A percentile compares a stretch with the other conserved stretches of the same genome.
phyloP scores from a whole-genome alignment of 495 filamentous ascomycete species.

The Tuber calosporum region DNA sequence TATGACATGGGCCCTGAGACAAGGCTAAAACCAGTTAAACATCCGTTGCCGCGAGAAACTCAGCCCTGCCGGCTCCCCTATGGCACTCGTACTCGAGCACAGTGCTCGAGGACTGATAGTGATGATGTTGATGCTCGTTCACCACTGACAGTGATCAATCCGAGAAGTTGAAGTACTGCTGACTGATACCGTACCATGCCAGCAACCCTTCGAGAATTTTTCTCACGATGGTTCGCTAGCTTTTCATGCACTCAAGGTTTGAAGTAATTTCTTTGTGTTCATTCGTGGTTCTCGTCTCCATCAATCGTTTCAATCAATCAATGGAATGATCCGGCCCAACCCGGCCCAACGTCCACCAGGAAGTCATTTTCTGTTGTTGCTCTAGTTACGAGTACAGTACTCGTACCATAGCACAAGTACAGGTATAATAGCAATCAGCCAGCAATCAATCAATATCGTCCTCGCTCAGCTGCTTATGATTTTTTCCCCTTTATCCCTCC shows the following conservation, averaged over 20 bases:
- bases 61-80: constrained; percentile 28
- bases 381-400: no score
- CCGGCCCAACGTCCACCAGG: neutral
- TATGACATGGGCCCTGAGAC: constrained; percentile 28
- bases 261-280: neutral
- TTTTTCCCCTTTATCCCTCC: constrained; percentile 4
- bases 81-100: no score
- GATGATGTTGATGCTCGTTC: neutral
- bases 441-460: neutral
- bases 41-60: constrained; percentile 30
- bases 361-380: neutral
- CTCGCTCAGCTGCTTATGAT: neutral
- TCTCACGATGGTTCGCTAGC: constrained; percentile 16
- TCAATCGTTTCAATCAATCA: neutral
- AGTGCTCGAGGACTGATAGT: no score
- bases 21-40: constrained; percentile 34
- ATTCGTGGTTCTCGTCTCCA: neutral
- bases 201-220: constrained; percentile 7
- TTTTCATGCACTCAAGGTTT: constrained; percentile 1
- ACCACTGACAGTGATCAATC: neutral
- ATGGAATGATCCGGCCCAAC: neutral
- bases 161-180: neutral
- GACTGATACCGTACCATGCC: neutral
- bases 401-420: no score
- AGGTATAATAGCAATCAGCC: constrained; percentile 1